Evolutionary conservation across 805 yeast genomes (phyloP), one percentile per base, ranked within the genome.

Genomic region (Cyberlindnera japonica): DNA sequence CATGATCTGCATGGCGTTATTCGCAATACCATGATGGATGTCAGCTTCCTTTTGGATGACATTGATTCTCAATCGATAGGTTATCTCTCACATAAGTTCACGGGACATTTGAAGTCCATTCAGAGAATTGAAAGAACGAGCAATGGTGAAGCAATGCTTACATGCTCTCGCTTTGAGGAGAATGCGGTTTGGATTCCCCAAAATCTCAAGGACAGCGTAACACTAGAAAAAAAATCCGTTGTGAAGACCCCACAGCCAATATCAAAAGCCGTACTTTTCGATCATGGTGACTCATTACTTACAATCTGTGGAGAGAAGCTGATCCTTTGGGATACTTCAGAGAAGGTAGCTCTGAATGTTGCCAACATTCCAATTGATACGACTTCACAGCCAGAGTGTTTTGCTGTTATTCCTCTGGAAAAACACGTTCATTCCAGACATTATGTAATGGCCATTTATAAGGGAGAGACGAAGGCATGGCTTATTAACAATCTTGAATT

Each of bases 81-180:
- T 4, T 38, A 44, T 5, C 48, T 79, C 9, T 64, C 69, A 18
- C 72, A 79, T 47, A 80, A 83, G 49, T 75, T 82, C 40, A 87
- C 95, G 2, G 98, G 98, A 1, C 96, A 89, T 56, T 74, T 78
- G 40, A 89, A 89, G 55, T 85, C 96, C 0, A 79, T 90, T 17
- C 77, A 75, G 49, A 72, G 69, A 35, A 59, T 90, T 3, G 65
- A 77, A 14, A 76, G 89, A 51, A 83, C 95, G 1, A 65, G 77
- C 6, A 77, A 79, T 53, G 91, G 90, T 25, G 65, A 70, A 20
- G 72, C 83, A 0, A 58, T 81, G 45, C 58, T 83, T 10, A 75
- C 88, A 1, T 60, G 72, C 11, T 75, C 83, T 7, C 64, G 88
- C 47, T 83, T 80, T 50, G 73, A 73, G 31, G 84, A 79, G 44